Base-by-base conservation (phyloP, 441 rosid species). In the Populus hybrid region DNA sequence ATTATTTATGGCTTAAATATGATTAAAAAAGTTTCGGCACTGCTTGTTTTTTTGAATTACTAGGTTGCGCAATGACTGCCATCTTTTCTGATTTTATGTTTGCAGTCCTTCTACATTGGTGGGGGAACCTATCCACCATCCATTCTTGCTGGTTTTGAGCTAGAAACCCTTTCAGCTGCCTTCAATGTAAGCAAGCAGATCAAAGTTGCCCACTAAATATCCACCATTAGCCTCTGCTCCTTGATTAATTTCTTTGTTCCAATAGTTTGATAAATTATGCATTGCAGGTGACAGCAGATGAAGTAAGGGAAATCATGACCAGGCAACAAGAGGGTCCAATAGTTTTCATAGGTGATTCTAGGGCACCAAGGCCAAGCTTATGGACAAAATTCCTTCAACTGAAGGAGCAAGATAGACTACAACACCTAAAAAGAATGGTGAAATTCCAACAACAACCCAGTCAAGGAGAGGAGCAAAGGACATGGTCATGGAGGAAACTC, bases 61-160 rank as follows among this genome's bases (percentile, higher is more conserved):
- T n/a, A n/a, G 24, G 24, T n/a, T 59, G 11, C 1, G 23, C 23
- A 59, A n/a, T 59, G 11, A 59, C 26, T 59, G n/a, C 23, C 64
- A n/a, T n/a, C 24, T 59, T 64, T 24, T 59, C 9, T 45, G 28
- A 59, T 69, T 75, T 14, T 59, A 42, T 64, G 4, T 23, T 68
- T 79, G 82, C 88, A 94, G 95, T 89, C 97, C 42, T 94, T 95
- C 91, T 94, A 86, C 81, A 82, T 95, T 1, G 97, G 93, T 29
- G 98, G 97, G 81, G 98, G 98, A 20, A 76, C 83, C 20, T 64
- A 87, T 80, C 91, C 88, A 2, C 21, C 84, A 1, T 91, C 98
- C 23, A 73, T 94, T 72, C 90, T 94, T 6, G 82, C 90, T 20
- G 97, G 99, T 26, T 95, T 95, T 53, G 90, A 86, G 11, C 81